Evolutionary conservation across 495 filamentous ascomycete species (phyloP).

Genomic region (Penicillium angulare): DNA sequence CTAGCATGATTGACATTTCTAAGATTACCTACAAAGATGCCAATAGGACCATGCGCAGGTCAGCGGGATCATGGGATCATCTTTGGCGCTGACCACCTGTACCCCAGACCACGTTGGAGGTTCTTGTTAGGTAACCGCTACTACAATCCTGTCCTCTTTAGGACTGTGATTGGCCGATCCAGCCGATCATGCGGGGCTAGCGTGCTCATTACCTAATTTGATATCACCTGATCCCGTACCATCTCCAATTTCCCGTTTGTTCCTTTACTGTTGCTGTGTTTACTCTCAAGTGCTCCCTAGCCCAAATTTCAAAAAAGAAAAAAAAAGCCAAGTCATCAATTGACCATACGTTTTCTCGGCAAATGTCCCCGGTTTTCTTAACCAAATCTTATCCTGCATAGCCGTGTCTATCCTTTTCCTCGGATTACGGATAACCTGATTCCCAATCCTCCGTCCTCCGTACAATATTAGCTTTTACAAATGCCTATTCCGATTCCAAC

Average conservation of each 20-base stretch:
- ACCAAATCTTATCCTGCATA: neutral
- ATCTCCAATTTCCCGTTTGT: slow-evolving; percentile 6
- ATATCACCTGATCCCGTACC: slow-evolving; percentile 27
- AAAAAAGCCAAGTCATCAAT: neutral
- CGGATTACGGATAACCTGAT: neutral
- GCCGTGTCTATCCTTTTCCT: neutral
- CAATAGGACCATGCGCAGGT: slow-evolving; percentile 15
- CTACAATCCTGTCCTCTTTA: neutral
- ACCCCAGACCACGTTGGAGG: slow-evolving; percentile 19
- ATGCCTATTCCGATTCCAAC: neutral
- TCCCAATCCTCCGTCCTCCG: too few relatives aligned
- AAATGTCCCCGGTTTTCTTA: too few relatives aligned
- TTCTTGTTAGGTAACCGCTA: slow-evolving; percentile 27
- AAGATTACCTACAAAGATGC: too few relatives aligned
- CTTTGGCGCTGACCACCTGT: neutral
- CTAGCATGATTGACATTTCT: neutral
- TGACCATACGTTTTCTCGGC: neutral
- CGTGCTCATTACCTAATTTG: slow-evolving; percentile 24
- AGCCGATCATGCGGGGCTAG: slow-evolving; percentile 25
- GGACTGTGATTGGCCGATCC: slow-evolving; percentile 12
- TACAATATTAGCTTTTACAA: neutral
- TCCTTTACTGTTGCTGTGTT: neutral
- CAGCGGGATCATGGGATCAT: slow-evolving; percentile 12
- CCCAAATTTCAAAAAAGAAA: too few relatives aligned
- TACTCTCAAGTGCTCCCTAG: neutral